Evolutionary conservation across 2,329 filamentous ascomycete species (phyloP).

Genomic region (Remersonia thermophila): DNA sequence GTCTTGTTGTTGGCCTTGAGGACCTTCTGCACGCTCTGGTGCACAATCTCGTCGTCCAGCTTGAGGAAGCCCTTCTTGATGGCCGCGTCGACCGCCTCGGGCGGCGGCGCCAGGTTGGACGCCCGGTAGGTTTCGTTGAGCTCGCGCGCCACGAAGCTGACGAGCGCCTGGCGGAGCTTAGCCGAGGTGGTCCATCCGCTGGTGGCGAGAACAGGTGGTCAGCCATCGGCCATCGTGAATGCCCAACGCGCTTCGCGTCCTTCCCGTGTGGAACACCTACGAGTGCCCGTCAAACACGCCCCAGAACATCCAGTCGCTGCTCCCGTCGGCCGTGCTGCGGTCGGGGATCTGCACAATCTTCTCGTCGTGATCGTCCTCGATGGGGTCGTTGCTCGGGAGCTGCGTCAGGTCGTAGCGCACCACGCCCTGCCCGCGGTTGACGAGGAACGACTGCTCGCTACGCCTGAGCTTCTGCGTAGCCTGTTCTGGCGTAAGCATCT

Average conservation of each 20-base stretch:
- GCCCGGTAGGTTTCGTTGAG: constrained; percentile 85
- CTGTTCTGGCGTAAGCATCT: constrained; percentile 95
- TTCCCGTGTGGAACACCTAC: constrained; percentile 51
- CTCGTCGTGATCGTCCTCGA: constrained; percentile 96
- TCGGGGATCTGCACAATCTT: constrained; percentile 87
- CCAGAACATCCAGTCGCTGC: constrained; percentile 99
- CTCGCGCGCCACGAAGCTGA: constrained; percentile 84
- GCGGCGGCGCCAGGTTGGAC: constrained; percentile 51
- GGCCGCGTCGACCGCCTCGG: constrained; percentile 73
- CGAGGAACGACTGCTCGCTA: constrained; percentile 83
- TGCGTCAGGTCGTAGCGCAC: constrained; percentile 92
- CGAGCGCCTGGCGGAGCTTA: constrained; percentile 82
- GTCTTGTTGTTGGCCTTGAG: constrained; percentile 78
- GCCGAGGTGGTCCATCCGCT: constrained; percentile 98
- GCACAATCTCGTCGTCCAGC: constrained; percentile 86
- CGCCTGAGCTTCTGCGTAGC: constrained; percentile 78
- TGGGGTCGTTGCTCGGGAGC: constrained; percentile 90
- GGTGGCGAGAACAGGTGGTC: constrained; percentile 7
- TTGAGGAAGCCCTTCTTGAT: constrained; percentile 87
- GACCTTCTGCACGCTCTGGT: constrained; percentile 85
- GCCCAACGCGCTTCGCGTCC: too few relatives aligned
- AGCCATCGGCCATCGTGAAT: constrained; percentile 14
- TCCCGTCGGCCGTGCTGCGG: constrained; percentile 32
- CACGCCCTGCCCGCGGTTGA: constrained; percentile 81
- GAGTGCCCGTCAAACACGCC: constrained; percentile 96